Evolutionary conservation across 495 filamentous ascomycete species (phyloP).

Genomic region (Aspergillus cristatus): DNA sequence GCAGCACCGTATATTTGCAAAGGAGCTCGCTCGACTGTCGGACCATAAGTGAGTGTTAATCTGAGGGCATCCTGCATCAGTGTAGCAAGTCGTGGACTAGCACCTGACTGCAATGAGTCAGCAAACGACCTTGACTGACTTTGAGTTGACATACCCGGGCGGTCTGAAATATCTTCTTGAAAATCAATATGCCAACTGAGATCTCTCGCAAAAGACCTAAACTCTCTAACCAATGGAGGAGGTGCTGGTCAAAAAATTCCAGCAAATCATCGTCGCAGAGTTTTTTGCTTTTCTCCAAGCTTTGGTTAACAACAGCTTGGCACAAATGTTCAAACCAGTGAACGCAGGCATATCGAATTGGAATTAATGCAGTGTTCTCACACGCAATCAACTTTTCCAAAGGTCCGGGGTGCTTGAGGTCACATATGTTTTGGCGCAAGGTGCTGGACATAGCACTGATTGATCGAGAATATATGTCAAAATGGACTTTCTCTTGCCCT

Average conservation of each 20-base stretch:
- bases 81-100: no score
- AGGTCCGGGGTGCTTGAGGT: background rate
- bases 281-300: background rate
- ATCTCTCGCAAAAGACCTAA: constrained; percentile 13
- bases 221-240: constrained; percentile 31
- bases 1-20: constrained; percentile 19
- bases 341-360: constrained; percentile 21
- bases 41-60: constrained; percentile 7
- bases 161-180: background rate
- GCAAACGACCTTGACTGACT: no score
- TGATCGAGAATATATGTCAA: background rate
- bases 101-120: no score
- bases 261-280: background rate
- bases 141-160: background rate
- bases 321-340: constrained; percentile 32
- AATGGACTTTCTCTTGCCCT: constrained; percentile 3
- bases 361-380: no score
- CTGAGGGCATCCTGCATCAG: constrained; percentile 2
- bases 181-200: background rate
- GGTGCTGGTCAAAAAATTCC: constrained; percentile 19
- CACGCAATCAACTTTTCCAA: no score
- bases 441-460: background rate
- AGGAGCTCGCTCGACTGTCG: constrained; percentile 13
- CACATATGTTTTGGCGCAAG: background rate
- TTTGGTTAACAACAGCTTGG: background rate